phyloP scores from a whole-genome alignment of 1,139 yeast genomes.

The Hyphopichia pseudoburtonii region DNA sequence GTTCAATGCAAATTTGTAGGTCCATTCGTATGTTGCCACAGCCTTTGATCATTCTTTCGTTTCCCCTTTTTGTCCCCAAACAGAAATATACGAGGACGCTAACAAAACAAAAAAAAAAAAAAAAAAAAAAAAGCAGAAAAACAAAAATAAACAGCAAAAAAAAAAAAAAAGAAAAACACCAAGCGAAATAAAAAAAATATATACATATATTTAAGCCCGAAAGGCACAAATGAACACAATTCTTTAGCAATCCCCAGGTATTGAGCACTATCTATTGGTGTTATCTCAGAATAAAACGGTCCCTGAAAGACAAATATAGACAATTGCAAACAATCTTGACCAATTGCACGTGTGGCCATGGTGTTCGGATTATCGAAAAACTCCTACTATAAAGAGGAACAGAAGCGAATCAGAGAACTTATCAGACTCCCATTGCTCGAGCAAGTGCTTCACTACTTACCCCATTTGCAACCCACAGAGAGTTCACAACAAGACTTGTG shows the following conservation, averaged over 20 bases:
- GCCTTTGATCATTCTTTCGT: too few relatives aligned
- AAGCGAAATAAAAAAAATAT: too few relatives aligned
- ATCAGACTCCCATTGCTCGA: slow-evolving; percentile 31
- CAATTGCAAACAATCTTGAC: not conserved
- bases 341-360: not conserved
- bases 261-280: too few relatives aligned
- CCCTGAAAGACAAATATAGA: not conserved
- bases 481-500: slow-evolving; percentile 29
- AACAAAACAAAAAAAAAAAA: too few relatives aligned
- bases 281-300: not conserved
- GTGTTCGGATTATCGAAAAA: slow-evolving; percentile 3
- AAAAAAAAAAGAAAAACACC: not conserved
- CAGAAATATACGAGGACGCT: too few relatives aligned
- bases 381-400: slow-evolving; percentile 32
- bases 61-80: too few relatives aligned
- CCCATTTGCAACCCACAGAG: slow-evolving; percentile 31
- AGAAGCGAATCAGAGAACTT: slow-evolving; percentile 22
- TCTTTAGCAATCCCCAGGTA: too few relatives aligned
- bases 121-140: too few relatives aligned
- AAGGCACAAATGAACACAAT: too few relatives aligned
- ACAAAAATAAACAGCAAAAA: not conserved
- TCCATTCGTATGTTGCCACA: too few relatives aligned
- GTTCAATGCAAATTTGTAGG: too few relatives aligned
- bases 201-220: too few relatives aligned
- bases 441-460: slow-evolving; percentile 29